Evolutionary conservation across 176 grass and related monocot genomes (phyloP).

Genomic region (Carex scoparia): DNA sequence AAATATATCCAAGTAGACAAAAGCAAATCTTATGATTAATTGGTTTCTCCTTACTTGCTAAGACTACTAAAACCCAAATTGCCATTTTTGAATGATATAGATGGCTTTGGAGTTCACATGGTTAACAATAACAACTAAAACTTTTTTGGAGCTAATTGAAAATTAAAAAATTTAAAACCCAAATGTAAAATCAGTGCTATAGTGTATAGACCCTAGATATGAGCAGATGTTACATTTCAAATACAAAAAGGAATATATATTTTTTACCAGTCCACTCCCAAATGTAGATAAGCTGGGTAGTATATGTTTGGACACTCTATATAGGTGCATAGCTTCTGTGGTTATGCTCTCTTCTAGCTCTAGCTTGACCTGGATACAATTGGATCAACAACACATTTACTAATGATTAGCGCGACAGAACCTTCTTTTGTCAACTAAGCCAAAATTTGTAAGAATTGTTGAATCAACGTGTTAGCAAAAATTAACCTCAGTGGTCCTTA

Average conservation of each 20-base stretch:
- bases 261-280: conserved; percentile 63
- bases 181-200: neutral
- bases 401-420: neutral
- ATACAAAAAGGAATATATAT: neutral
- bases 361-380: conserved; percentile 46
- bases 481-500: neutral
- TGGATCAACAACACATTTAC: neutral
- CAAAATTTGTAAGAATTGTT: neutral
- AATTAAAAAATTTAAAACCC: neutral
- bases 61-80: conserved; percentile 12
- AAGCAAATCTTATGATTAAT: neutral
- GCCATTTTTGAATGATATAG: neutral
- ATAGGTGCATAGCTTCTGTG: conserved; percentile 64
- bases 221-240: neutral
- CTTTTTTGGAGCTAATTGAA: neutral
- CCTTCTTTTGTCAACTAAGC: neutral
- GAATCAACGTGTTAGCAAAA: neutral
- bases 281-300: conserved; percentile 70
- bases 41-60: neutral
- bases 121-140: neutral
- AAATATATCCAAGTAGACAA: conserved; percentile 7
- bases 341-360: conserved; percentile 48
- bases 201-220: neutral
- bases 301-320: conserved; percentile 58
- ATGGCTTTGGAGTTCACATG: neutral